Percentiles rank a stretch among this genome's conserved stretches.
phyloP scores from a whole-genome alignment of 139 green algal genomes.

The Tetradesmus obliquus region DNA sequence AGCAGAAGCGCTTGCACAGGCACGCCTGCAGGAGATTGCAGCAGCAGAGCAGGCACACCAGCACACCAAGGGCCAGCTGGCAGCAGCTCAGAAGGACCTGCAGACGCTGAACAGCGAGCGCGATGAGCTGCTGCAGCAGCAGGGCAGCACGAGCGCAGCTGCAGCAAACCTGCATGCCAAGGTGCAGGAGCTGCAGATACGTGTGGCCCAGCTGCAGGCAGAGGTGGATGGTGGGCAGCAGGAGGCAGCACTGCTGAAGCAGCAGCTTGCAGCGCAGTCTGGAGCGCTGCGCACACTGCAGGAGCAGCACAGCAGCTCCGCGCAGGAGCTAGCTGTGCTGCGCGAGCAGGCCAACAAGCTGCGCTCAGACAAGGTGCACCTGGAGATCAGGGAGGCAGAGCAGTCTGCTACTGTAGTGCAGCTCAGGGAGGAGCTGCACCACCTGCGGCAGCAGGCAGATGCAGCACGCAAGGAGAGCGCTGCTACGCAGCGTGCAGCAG shows the following conservation, averaged over 20 bases:
- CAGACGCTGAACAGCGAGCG: background rate
- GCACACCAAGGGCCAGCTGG: background rate
- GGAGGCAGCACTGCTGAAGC: background rate
- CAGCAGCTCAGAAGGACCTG: background rate
- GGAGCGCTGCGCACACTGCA: constrained; percentile 16
- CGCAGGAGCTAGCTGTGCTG: constrained; percentile 21
- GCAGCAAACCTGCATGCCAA: constrained; percentile 14
- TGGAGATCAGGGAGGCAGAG: constrained; percentile 18
- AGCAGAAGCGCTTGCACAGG: background rate
- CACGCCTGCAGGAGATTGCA: background rate
- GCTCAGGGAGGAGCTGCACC: background rate
- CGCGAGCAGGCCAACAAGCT: constrained; percentile 9
- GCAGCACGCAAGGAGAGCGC: background rate
- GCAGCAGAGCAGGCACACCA: constrained; percentile 6
- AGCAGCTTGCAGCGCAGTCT: constrained; percentile 22
- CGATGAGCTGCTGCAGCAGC: constrained; percentile 20
- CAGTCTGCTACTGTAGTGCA: background rate
- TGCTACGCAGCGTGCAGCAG: background rate
- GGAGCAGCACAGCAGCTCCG: background rate
- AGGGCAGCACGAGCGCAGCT: background rate
- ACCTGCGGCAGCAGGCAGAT: constrained; percentile 27
- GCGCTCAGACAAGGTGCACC: background rate
- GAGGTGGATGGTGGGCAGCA: background rate
- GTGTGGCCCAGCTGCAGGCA: background rate
- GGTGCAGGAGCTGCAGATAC: constrained; percentile 3